These are phyloP conservation scores for Calonectria fujianensis DNA, from an alignment of 2,329 filamentous ascomycete genomes.

Conservation along the genomic window DNA sequence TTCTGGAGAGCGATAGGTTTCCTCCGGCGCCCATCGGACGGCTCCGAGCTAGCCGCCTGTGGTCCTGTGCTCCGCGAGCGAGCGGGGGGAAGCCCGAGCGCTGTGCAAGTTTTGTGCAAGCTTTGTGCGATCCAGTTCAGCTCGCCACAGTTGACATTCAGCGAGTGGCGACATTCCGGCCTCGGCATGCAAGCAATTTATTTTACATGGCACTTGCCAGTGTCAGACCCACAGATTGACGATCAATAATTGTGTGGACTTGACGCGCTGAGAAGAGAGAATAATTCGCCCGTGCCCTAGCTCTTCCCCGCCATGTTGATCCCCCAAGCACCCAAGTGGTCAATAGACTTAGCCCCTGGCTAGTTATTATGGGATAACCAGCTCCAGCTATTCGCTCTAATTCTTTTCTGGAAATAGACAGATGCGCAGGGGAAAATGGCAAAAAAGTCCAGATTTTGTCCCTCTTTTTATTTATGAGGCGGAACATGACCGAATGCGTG, in stretches of 20 bases:
- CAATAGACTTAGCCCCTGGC: not conserved
- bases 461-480: not conserved
- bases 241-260: not conserved
- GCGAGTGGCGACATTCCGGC: not conserved
- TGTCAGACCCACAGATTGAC: slow-evolving; percentile 4
- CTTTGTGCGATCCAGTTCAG: not conserved
- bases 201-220: slow-evolving; percentile 16
- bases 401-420: not conserved
- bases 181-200: slow-evolving; percentile 11
- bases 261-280: not conserved
- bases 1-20: slow-evolving; percentile 12
- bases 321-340: not conserved
- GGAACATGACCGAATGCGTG: not conserved
- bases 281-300: slow-evolving; percentile 7
- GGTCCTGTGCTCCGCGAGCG: not conserved
- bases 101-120: not conserved
- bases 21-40: slow-evolving; percentile 25
- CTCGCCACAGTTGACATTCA: not conserved
- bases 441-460: not conserved
- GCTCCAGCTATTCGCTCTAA: not conserved
- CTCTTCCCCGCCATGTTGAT: slow-evolving; percentile 6
- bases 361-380: not conserved
- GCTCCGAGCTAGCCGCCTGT: slow-evolving; percentile 15
- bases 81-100: not conserved
- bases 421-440: not conserved